Percentiles rank a stretch among this genome's conserved stretches.
Conservation (phyloP, 2,329 filamentous ascomycete species). For the Tolypocladium cylindrosporum region DNA sequence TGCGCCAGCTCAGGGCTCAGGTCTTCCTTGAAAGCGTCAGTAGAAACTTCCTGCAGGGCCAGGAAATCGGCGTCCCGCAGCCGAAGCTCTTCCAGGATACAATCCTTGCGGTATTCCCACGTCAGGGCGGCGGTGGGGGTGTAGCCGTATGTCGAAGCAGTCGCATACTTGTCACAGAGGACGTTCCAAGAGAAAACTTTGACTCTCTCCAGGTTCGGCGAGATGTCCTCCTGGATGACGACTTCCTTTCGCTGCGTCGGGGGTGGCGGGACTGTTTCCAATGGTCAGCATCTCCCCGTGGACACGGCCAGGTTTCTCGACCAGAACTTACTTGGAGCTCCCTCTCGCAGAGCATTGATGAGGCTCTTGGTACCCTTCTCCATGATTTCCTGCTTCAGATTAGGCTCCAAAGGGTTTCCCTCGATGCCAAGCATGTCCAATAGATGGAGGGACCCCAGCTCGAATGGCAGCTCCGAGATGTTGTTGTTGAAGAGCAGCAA, state of each 20-base stretch:
- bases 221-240: conserved; percentile 60
- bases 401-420: conserved; percentile 73
- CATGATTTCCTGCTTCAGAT: conserved; percentile 71
- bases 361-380: conserved; percentile 81
- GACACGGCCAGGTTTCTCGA: not conserved
- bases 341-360: conserved; percentile 73
- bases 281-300: not conserved
- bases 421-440: conserved; percentile 86
- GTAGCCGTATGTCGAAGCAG: conserved; percentile 77
- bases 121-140: conserved; percentile 70
- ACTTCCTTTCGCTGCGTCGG: conserved; percentile 70
- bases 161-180: conserved; percentile 88
- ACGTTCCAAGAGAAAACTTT: conserved; percentile 93
- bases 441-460: conserved; percentile 81
- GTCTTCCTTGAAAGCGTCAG: conserved; percentile 83
- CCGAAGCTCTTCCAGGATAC: conserved; percentile 75
- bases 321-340: conserved; percentile 62
- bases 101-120: conserved; percentile 79
- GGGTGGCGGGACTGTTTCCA: conserved; percentile 56
- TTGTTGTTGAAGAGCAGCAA: conserved; percentile 86
- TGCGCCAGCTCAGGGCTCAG: conserved; percentile 81
- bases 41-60: conserved; percentile 88
- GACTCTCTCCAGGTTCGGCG: conserved; percentile 55
- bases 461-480: conserved; percentile 69
- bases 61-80: conserved; percentile 78